Conservation (phyloP, 345 rosid genomes). For the Brassica rapa region DNA sequence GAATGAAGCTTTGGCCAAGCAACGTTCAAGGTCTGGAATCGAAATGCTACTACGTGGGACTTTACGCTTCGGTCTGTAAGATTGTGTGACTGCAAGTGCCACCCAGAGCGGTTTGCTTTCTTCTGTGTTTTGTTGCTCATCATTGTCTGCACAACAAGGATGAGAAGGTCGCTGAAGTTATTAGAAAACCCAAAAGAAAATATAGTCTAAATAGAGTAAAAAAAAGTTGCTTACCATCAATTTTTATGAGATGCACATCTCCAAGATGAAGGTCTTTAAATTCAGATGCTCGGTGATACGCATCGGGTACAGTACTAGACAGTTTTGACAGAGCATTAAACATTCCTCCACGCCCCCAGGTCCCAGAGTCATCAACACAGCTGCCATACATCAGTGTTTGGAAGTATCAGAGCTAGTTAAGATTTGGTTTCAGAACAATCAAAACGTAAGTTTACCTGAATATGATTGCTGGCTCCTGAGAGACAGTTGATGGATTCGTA, state of each 20-base stretch:
- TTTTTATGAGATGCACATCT: slow-evolving; percentile 71
- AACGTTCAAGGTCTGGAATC: slow-evolving; percentile 68
- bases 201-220: too few relatives aligned
- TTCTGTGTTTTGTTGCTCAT: slow-evolving; percentile 40
- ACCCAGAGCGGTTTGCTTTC: slow-evolving; percentile 54
- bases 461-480: slow-evolving; percentile 69
- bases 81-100: slow-evolving; percentile 78
- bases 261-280: slow-evolving; percentile 82
- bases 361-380: slow-evolving; percentile 84
- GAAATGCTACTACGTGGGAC: slow-evolving; percentile 69
- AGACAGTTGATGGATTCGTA: slow-evolving; percentile 61
- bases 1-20: slow-evolving; percentile 68
- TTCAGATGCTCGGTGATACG: slow-evolving; percentile 64
- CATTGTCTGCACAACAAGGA: slow-evolving; percentile 41
- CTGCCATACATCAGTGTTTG: slow-evolving; percentile 44
- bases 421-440: background rate
- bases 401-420: slow-evolving; percentile 6
- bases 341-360: slow-evolving; percentile 94
- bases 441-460: slow-evolving; percentile 54
- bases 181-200: slow-evolving; percentile 10
- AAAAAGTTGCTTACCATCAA: slow-evolving; percentile 49
- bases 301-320: slow-evolving; percentile 53
- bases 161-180: background rate
- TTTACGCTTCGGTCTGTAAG: slow-evolving; percentile 70
- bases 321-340: slow-evolving; percentile 66